These are phyloP conservation scores for Pseudomassariella vexata DNA, from an alignment of 2,329 filamentous ascomycete species.

Conservation along the genomic window DNA sequence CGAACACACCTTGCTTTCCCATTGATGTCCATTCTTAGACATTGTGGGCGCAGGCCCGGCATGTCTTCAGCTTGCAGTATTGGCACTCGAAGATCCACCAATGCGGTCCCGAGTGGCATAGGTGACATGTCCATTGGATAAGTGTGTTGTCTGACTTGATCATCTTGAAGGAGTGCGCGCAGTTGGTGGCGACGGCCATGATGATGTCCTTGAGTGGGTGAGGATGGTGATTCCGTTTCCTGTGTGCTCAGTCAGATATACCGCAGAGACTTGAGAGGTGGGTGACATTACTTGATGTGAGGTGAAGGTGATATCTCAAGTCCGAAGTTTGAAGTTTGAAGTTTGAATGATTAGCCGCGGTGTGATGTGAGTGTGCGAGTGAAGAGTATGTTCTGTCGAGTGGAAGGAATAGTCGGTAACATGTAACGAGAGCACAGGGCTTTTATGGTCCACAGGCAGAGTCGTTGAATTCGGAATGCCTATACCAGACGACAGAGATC, in stretches of 20 bases:
- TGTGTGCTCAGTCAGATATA: too few species aligned
- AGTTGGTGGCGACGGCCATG: constrained; percentile 52
- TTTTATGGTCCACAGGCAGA: constrained; percentile 8
- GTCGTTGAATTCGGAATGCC: neutral
- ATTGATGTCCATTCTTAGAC: too few species aligned
- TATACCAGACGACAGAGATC: constrained; percentile 4
- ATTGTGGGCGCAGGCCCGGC: constrained; percentile 49
- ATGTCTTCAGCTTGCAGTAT: constrained; percentile 63
- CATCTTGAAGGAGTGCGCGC: constrained; percentile 58
- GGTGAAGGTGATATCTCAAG: neutral
- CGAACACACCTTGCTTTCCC: neutral
- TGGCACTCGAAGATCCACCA: constrained; percentile 66
- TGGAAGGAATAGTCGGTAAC: constrained; percentile 1
- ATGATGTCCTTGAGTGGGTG: too few species aligned
- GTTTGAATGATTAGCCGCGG: too few species aligned
- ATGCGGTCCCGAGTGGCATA: constrained; percentile 59
- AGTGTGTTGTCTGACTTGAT: constrained; percentile 63
- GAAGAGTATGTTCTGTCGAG: constrained; percentile 3
- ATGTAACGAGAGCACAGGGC: constrained; percentile 8
- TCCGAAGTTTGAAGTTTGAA: too few species aligned
- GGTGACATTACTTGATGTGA: neutral
- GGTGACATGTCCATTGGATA: constrained; percentile 60
- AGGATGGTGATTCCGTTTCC: too few species aligned
- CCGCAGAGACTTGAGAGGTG: too few species aligned
- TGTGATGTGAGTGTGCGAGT: too few species aligned